Base-by-base conservation (phyloP, 441 rosid species). In the Arabidopsis hybrid region DNA sequence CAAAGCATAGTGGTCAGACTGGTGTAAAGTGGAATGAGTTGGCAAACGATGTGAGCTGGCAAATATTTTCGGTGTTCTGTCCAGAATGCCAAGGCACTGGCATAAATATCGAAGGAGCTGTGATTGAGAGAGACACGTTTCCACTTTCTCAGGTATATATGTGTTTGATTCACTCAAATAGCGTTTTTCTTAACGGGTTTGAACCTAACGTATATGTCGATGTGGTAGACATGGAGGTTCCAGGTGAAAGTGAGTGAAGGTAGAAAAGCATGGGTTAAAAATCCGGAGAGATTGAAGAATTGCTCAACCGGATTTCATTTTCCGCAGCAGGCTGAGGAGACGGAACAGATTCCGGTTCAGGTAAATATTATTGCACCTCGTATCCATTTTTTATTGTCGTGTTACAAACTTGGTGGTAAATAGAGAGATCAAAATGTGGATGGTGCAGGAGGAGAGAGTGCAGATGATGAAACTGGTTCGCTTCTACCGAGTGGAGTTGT, bases 81-180 rank as follows among this genome's bases (percentile, higher is more conserved):
- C 93, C 99, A 61, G 93, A 91, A 83, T 95, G 96, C 80, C 99
- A 92, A 78, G 98, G 99, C 71, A 91, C 97, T 6, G 94, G 98
- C 46, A 67, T 82, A 26, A 56, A 81, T 32, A 58, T 85, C 55
- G 86, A 88, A 53, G 89, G 88, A 67, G 86, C 81, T 69, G 83
- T 73, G 53, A 82, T 83, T 61, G 97, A 95, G 90, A 79, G 74
- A 72, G 89, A 91, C 59, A 77, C 79, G 65, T 63, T 87, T 65
- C 82, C 90, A 8, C 96, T 90, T 74, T 86, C 96, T 56, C 93
- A 93, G 97, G 99, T 21, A 21, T 21, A 21, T 95, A 80, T 69
- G 75, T 49, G 29, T 68, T 13, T 47, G 65, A 21, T 53, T 45
- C 55, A 35, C n/a, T 46, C 17, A 11, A 52, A 57, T 4, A 61